Base-by-base conservation (phyloP, 495 filamentous ascomycete genomes). In the Alectoria sarmentosa region DNA sequence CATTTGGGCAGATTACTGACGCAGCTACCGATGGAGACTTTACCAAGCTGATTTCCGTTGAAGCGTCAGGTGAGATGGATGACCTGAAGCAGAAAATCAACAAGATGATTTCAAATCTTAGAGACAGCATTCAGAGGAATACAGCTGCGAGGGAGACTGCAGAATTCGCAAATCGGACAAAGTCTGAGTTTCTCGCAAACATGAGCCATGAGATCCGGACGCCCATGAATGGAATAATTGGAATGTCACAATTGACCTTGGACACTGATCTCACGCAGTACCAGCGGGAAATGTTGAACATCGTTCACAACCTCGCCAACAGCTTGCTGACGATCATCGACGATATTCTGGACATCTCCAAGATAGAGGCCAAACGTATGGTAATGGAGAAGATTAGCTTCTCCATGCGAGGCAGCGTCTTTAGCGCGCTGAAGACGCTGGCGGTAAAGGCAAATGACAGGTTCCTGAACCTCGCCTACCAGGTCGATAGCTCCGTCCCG, bases 301-400 rank as follows among this genome's bases (percentile, higher is more conserved):
- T 97, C 70, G 94, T 99, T 66, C 94, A 98, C 75, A 96, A 96
- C 68, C 82, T 99, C 57, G 94, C 92, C 55, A 96, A 97, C 77
- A 97, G 95, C 79, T 78, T 99, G 67, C 76, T 99, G 72, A 99
- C 95, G 26, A 98, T 99, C 69, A 98, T 99, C 73, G 94, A 99
- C 73, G 94, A 99, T 75, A 98, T 99, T 70, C 82, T 99, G 66
- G 94, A 99, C 83, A 90, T 99, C 66, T 96, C 91, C 10, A 99
- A 99, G 86, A 99, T 99, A 68, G 94, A 99, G 76, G 94, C 94
- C 34, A 93, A 97, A 73, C 87, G 94, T n/a, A 98, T 99, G 95
- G 90, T 96, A 26, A 95, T 99, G 79, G 94, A 99, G 72, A 90
- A 93, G 72, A 97, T 98, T 69, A 92, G 92, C 17, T 99, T 97